Evolutionary conservation across 129 eudicot genomes (phyloP), one percentile per base, ranked within the genome.

Genomic region (Flaveria sonorensis): DNA sequence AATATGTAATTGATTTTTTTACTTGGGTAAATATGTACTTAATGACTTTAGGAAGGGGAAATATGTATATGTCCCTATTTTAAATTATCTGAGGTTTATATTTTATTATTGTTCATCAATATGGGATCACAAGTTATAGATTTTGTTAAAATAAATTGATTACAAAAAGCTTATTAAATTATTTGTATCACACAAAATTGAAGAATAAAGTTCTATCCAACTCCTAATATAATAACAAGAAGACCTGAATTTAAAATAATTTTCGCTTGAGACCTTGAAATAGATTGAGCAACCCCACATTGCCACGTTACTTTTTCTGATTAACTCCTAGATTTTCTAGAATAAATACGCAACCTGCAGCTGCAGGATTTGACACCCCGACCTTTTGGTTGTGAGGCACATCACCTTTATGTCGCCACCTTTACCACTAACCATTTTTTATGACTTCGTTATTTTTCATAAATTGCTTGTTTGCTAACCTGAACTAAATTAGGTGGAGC

Each of bases 401-500:
- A 5, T 6, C 40, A 36, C 6, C 40, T 36, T 36, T 36, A 36
- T 3, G 16, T 57, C 30, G 6, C 32, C 16, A 57, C 15, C 5
- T 57, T 7, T 64, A 64, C 46, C 16, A 36, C 55, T 18, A 21
- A 52, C 59, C 50, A 72, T 56, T 74, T 21, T n/a, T 24, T 59
- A 19, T 45, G 43, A 4, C 1, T 63, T 7, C 13, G 5, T 57
- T 10, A 50, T 59, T 20, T 75, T 7, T 1, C 28, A 4, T 19
- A 39, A 39, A 61, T 42, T 60, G 19, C 57, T 14, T 74, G 69
- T 74, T 21, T 65, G 50, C 52, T 78, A 9, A 46, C 45, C 13
- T 45, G 14, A 18, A 77, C n/a, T 43, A 66, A 75, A 81, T 47
- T 81, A 93, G 98, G 96, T 93, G 70, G 98, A 93, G 82, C 98